These are phyloP conservation scores for Colletotrichum somersetense DNA, from an alignment of 2,329 filamentous ascomycete genomes.

Conservation along the genomic window DNA sequence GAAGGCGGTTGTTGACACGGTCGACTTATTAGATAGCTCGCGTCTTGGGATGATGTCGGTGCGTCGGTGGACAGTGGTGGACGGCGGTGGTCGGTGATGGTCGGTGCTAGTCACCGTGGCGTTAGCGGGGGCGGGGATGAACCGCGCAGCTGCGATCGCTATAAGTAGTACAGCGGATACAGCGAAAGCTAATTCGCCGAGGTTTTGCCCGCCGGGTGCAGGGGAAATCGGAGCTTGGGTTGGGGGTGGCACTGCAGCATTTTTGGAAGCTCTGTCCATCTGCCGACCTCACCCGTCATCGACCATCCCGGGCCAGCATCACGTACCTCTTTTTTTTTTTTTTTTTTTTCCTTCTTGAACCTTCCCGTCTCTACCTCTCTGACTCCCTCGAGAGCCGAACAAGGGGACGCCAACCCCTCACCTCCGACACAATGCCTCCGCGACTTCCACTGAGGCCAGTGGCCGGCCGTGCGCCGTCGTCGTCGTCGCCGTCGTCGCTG, in stretches of 20 bases:
- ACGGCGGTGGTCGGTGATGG: not conserved
- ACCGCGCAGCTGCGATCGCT: not conserved
- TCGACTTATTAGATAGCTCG: conserved; percentile 18
- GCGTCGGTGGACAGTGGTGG: not conserved
- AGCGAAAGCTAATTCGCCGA: conserved; percentile 24
- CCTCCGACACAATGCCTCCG: conserved; percentile 46
- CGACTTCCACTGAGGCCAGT: conserved; percentile 48
- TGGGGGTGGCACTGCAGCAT: conserved; percentile 8
- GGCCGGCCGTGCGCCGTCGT: conserved; percentile 40
- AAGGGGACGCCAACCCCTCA: conserved; percentile 8
- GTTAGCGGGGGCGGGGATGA: conserved; percentile 26
- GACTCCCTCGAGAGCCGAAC: not conserved
- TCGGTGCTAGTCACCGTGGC: conserved; percentile 3
- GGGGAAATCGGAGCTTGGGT: conserved; percentile 27
- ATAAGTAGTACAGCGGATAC: not conserved
- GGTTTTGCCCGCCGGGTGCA: conserved; percentile 27
- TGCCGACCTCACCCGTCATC: conserved; percentile 24
- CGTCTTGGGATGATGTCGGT: not conserved
- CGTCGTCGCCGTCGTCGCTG: conserved; percentile 41
- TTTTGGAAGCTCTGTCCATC: conserved; percentile 39
- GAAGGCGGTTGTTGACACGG: not conserved
- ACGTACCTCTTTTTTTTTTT: not conserved
- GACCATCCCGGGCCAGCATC: conserved; percentile 4
- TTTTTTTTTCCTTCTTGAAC: not conserved
- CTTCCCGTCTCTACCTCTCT: not conserved